Evolutionary conservation across 2,329 filamentous ascomycete species (phyloP), one percentile per base, ranked within the genome.

Genomic region (Xylariaceae sp.): DNA sequence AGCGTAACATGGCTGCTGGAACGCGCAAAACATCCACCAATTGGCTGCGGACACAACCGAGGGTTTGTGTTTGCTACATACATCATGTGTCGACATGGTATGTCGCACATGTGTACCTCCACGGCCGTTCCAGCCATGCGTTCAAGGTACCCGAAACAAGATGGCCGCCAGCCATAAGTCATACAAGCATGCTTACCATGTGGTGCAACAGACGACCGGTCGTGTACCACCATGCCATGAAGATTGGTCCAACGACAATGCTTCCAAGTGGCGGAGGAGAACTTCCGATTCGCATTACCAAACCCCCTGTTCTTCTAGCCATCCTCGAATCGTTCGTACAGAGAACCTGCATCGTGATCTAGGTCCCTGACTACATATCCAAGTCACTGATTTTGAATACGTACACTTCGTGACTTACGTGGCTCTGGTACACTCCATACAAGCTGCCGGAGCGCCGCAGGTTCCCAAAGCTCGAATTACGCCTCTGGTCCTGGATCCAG

Each of bases 21-120:
- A 51, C 37, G 40, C 22, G 57, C 50, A 56, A 34, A 42, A 49
- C 54, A 44, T 53, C 53, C 53, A 63, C 65, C 63, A 65, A 67
- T 67, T 67, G 65, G 59, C 56, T 59, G 51, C 59, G 60, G 62
- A 59, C 54, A 59, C 64, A 65, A 58, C 63, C 65, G 64, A 67
- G 52, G 56, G 50, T 43, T 53, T 57, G 57, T 61, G 61, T 57
- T 64, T 59, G 63, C 60, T 60, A 43, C 46, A 50, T 63, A 54
- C 59, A 49, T 46, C 43, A 32, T 48, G 44, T 41, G 59, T 61
- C 56, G 58, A 57, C 53, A 60, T 64, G 54, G 57, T 59, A 65
- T 64, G 55, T 58, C 32, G 53, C 49, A 54, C 52, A 19, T 46
- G 44, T 55, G 53, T 34, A 15, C 40, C 52, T 22, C 52, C 50